Evolutionary conservation across 331 rosid species (phyloP).

Genomic region (Saraca asoca): DNA sequence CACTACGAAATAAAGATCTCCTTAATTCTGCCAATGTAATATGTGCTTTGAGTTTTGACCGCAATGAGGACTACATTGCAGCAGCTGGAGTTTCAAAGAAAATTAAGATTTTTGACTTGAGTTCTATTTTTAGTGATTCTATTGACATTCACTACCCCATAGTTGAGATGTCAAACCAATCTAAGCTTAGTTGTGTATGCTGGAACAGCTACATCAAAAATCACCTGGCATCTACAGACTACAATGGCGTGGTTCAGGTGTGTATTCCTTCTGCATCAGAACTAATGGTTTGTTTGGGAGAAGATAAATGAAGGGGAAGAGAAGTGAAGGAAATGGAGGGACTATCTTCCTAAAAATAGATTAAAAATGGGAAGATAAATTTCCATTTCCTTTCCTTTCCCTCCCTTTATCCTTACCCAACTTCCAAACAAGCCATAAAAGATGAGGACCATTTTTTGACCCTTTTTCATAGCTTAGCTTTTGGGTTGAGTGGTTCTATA

Average conservation of each 20-base stretch:
- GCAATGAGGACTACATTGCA: constrained; percentile 69
- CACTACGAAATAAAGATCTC: constrained; percentile 57
- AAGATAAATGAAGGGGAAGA: too few species aligned
- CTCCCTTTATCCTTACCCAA: too few species aligned
- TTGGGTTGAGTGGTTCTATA: not conserved
- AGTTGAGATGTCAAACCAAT: constrained; percentile 68
- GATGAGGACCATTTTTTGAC: constrained; percentile 11
- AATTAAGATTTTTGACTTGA: constrained; percentile 68
- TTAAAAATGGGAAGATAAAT: too few species aligned
- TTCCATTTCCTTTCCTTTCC: too few species aligned
- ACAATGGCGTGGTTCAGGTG: constrained; percentile 82
- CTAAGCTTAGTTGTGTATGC: constrained; percentile 67
- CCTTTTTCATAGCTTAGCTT: not conserved
- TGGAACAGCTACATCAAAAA: constrained; percentile 69
- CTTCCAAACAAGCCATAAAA: too few species aligned
- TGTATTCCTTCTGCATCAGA: constrained; percentile 32
- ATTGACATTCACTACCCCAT: constrained; percentile 65
- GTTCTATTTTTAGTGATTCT: constrained; percentile 43
- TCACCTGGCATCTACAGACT: constrained; percentile 69
- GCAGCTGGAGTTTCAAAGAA: constrained; percentile 72
- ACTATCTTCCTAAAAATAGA: too few species aligned
- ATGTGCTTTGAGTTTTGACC: constrained; percentile 73
- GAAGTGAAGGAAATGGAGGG: too few species aligned
- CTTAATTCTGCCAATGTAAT: constrained; percentile 66
- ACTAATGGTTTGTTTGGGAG: not conserved